phyloP scores from a whole-genome alignment of 164 flowering plant species.

The Brasenia schreberi region DNA sequence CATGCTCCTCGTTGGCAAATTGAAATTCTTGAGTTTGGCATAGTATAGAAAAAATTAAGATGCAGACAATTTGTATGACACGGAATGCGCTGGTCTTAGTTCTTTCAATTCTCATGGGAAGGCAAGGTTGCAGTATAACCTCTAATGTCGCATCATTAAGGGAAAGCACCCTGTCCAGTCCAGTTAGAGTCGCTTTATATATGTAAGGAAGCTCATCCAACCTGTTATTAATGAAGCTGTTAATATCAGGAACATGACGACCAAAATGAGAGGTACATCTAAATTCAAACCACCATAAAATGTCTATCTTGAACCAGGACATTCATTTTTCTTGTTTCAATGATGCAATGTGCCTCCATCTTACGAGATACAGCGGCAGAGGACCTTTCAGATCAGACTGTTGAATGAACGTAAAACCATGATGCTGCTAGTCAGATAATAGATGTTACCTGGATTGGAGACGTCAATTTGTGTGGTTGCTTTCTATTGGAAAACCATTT shows the following conservation, averaged over 20 bases:
- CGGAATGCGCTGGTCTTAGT: slow-evolving; percentile 53
- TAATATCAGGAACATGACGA: background rate
- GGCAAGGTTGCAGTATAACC: slow-evolving; percentile 38
- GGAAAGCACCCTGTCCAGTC: slow-evolving; percentile 41
- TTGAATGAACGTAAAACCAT: no score
- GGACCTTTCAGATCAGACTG: no score
- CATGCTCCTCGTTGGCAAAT: slow-evolving; percentile 9
- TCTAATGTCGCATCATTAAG: slow-evolving; percentile 35
- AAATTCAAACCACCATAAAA: background rate
- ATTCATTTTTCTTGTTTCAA: background rate
- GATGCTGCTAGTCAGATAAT: no score
- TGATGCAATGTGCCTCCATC: background rate
- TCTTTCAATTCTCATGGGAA: slow-evolving; percentile 24
- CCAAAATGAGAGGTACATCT: background rate
- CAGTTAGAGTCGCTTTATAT: slow-evolving; percentile 34
- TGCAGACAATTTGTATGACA: slow-evolving; percentile 45
- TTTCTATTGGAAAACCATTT: no score
- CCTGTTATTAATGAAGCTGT: slow-evolving; percentile 23
- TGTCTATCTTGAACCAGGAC: background rate
- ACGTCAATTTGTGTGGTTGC: no score
- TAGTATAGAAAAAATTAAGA: slow-evolving; percentile 41
- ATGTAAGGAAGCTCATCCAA: slow-evolving; percentile 42
- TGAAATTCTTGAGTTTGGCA: slow-evolving; percentile 15
- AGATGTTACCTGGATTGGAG: no score
- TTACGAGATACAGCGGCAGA: background rate